Evolutionary conservation across 352 stramenopile species (phyloP).

Genomic region (Phytophthora pistaciae): DNA sequence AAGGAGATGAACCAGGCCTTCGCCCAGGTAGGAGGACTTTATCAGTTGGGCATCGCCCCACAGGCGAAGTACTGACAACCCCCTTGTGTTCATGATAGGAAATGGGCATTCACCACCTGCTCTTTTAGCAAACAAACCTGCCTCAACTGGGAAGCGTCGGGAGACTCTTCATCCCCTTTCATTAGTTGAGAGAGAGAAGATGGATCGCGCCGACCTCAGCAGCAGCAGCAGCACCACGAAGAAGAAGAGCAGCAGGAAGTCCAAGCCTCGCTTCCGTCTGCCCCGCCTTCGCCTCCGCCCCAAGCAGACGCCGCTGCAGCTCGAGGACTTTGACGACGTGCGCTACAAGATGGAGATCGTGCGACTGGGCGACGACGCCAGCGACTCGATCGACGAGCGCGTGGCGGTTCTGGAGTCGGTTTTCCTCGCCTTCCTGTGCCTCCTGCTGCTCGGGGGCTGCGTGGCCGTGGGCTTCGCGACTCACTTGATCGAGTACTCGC

Average conservation of each 20-base stretch:
- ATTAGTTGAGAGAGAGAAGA: conserved; percentile 2
- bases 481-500: conserved; percentile 44
- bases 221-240: conserved; percentile 1
- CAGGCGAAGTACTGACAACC: not conserved
- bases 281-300: conserved; percentile 17
- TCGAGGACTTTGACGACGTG: conserved; percentile 76
- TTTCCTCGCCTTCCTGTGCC: conserved; percentile 37
- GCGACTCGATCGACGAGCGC: conserved; percentile 13
- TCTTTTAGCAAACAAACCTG: conserved; percentile 33
- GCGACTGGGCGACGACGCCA: conserved; percentile 28
- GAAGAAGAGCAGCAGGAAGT: conserved; percentile 8
- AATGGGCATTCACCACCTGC: conserved; percentile 64
- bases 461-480: conserved; percentile 48
- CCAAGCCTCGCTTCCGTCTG: conserved; percentile 18
- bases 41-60: not conserved
- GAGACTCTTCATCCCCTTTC: conserved; percentile 7
- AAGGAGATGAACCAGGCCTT: conserved; percentile 77
- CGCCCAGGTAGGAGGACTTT: conserved; percentile 36
- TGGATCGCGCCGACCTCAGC: conserved; percentile 9
- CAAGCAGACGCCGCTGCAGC: conserved; percentile 36
- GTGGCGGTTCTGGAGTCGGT: conserved; percentile 42
- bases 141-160: conserved; percentile 17
- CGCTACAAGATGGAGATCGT: conserved; percentile 73
- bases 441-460: conserved; percentile 43
- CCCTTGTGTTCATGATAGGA: conserved; percentile 30